Evolutionary conservation across 2,329 filamentous ascomycete genomes (phyloP).

Genomic region (Setomelanomma holmii): DNA sequence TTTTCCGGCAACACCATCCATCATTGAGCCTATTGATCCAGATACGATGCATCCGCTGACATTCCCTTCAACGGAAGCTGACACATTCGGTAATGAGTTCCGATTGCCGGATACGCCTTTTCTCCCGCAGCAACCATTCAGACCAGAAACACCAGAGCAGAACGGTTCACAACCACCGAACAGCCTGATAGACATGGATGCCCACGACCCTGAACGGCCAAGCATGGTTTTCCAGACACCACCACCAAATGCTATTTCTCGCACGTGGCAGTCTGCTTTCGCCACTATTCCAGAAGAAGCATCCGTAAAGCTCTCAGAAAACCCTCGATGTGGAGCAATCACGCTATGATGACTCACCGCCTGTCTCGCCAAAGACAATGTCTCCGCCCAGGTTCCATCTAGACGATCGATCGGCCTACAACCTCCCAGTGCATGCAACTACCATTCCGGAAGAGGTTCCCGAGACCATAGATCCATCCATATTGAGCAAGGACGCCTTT

Average conservation of each 20-base stretch:
- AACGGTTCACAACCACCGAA: constrained; percentile 12
- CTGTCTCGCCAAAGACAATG: constrained; percentile 49
- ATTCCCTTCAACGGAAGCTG: constrained; percentile 58
- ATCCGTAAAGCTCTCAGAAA: constrained; percentile 19
- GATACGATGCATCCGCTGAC: constrained; percentile 58
- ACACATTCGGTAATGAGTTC: constrained; percentile 8
- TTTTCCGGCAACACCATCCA: constrained; percentile 80
- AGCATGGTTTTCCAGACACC: constrained; percentile 28
- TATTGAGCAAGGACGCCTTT: constrained; percentile 33
- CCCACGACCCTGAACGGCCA: constrained; percentile 29
- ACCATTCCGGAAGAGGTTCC: constrained; percentile 32
- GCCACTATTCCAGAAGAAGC: constrained; percentile 35
- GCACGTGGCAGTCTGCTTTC: constrained; percentile 32
- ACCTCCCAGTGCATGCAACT: constrained; percentile 39
- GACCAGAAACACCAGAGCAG: constrained; percentile 13
- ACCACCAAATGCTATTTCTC: constrained; percentile 13
- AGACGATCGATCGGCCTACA: constrained; percentile 17
- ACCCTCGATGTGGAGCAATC: constrained; percentile 13
- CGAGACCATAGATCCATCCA: constrained; percentile 36
- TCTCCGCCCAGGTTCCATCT: constrained; percentile 24
- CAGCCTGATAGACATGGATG: constrained; percentile 21
- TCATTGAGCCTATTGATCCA: constrained; percentile 72
- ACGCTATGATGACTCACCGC: constrained; percentile 40
- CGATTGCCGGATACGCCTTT: constrained; percentile 19
- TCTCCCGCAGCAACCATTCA: constrained; percentile 32